Evolutionary conservation across 75 land plant species (phyloP).

Genomic region (Pinus taeda): DNA sequence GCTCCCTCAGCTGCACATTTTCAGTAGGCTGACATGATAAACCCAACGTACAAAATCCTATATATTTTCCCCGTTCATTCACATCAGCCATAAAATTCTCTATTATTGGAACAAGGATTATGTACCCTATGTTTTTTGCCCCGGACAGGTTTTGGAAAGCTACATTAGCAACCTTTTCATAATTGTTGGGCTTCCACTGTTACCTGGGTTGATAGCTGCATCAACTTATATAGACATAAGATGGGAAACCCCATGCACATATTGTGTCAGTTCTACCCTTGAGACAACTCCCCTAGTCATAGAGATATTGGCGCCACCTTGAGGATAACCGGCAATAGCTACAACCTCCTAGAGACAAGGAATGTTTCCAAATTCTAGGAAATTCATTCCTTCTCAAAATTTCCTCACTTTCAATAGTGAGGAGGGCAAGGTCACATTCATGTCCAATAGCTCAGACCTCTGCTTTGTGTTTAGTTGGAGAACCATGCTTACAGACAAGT

Average conservation of each 20-base stretch:
- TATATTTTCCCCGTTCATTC: constrained; percentile 73
- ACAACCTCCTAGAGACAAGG: too few species aligned
- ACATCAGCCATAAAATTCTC: constrained; percentile 86
- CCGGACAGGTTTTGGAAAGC: constrained; percentile 90
- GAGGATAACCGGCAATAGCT: too few species aligned
- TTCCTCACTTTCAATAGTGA: too few species aligned
- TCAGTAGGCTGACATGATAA: constrained; percentile 89
- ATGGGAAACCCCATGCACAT: constrained; percentile 90
- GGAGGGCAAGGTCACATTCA: too few species aligned
- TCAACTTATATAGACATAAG: constrained; percentile 96
- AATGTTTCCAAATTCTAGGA: too few species aligned
- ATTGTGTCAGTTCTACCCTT: constrained; percentile 86
- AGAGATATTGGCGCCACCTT: constrained; percentile 96
- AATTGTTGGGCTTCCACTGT: constrained; percentile 95
- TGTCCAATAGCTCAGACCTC: too few species aligned
- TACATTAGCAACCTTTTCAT: constrained; percentile 92
- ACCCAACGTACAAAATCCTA: constrained; percentile 90
- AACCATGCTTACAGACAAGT: too few species aligned
- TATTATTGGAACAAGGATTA: constrained; percentile 91
- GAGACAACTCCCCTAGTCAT: constrained; percentile 96
- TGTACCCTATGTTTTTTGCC: constrained; percentile 96
- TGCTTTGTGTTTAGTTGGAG: too few species aligned
- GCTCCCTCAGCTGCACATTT: constrained; percentile 79
- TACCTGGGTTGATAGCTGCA: constrained; percentile 97
- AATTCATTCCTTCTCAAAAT: too few species aligned